phyloP scores from a whole-genome alignment of 257 asterid species.

The Nicotiana undulata region DNA sequence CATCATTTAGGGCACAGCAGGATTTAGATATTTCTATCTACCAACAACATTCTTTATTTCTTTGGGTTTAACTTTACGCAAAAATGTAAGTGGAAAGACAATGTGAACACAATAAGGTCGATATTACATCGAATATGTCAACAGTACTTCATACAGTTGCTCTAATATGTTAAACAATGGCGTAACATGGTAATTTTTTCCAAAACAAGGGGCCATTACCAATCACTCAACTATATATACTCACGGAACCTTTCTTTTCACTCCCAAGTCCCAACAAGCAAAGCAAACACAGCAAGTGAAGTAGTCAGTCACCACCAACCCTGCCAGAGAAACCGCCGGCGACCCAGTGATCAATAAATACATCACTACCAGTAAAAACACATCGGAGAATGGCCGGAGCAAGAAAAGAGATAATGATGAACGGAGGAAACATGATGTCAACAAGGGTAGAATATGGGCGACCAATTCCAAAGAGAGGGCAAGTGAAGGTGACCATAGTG shows the following conservation, averaged over 20 bases:
- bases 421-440: slow-evolving; percentile 19
- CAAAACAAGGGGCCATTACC: background rate
- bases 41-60: background rate
- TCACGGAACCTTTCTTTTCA: background rate
- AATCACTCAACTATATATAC: slow-evolving; percentile 7
- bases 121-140: background rate
- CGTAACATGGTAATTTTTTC: slow-evolving; percentile 1
- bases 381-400: slow-evolving; percentile 29
- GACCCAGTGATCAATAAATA: too few species aligned
- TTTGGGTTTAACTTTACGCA: background rate
- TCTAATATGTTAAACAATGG: background rate
- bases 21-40: too few species aligned
- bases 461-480: slow-evolving; percentile 63
- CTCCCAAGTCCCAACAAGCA: background rate
- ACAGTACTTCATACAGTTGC: background rate
- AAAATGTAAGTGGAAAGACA: background rate
- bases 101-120: background rate
- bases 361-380: background rate
- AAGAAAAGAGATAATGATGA: slow-evolving; percentile 30
- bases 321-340: background rate
- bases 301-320: background rate
- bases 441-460: slow-evolving; percentile 39
- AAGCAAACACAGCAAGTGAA: background rate
- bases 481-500: slow-evolving; percentile 61
- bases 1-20: too few species aligned